Evolutionary conservation across 441 rosid genomes (phyloP), one percentile per base, ranked within the genome.

Genomic region (Eruca vesicaria): DNA sequence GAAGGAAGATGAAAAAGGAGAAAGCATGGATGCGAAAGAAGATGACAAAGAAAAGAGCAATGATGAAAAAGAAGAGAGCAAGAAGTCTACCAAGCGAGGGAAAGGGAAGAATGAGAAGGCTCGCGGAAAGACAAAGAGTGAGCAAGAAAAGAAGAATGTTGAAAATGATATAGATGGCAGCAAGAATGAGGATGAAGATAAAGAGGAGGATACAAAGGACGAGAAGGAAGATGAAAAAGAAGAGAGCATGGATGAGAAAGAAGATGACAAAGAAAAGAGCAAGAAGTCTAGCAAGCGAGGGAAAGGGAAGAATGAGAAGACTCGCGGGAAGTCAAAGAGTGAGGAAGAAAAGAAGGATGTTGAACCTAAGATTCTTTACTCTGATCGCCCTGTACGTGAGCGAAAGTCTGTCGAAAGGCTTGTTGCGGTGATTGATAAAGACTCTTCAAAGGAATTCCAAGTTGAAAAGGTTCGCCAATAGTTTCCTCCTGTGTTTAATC

Each of bases 331-430:
- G 82, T 76, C 80, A 18, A 88, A 78, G 72, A 66, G 20, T 33
- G 82, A 35, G 21, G 74, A 78, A 66, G 83, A 68, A 58, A 82
- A 82, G 84, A 88, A 83, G 78, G 89, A 78, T 81, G 72, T 61
- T 31, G 90, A 84, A 79, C 85, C 71, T 35, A 86, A 83, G 82
- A 90, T 97, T 73, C 96, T 94, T 82, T 68, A 70, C 58, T 75
- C 76, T 61, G 91, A 91, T 78, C 87, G 98, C 70, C 98, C 96
- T 9, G 93, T 90, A 66, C 91, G 98, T 36, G 97, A 91, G 82
- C 84, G 97, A 18, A 94, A 89, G 80, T 87, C 92, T 72, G 97
- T 91, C 75, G 97, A 94, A 78, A 90, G 98, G 84, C 86, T 94
- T 64, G 98, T 94, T 31, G 89, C 92, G 1, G 66, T 89, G 53